Evolutionary conservation across 495 filamentous ascomycete species (phyloP).

Genomic region (Arthonia radiata): DNA sequence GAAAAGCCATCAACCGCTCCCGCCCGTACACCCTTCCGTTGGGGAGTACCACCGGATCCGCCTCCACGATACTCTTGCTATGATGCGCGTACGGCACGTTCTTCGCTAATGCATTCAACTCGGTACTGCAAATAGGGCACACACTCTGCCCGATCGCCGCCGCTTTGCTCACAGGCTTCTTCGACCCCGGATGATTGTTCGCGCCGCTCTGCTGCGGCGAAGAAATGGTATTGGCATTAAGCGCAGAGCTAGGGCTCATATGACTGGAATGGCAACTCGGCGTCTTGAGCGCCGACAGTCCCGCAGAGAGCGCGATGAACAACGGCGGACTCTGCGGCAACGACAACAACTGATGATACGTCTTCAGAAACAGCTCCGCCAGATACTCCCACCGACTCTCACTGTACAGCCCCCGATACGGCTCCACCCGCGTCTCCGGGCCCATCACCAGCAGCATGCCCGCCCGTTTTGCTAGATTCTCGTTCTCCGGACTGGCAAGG

Average conservation of each 20-base stretch:
- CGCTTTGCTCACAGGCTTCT: no score
- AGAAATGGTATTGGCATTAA: constrained; percentile 30
- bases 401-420: constrained; percentile 55
- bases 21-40: constrained; percentile 71
- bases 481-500: constrained; percentile 38
- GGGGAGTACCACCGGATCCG: constrained; percentile 62
- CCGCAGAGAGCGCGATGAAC: constrained; percentile 74
- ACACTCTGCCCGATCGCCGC: no score
- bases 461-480: constrained; percentile 37
- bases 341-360: constrained; percentile 69
- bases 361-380: constrained; percentile 58
- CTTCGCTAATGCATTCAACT: constrained; percentile 73
- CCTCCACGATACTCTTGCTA: constrained; percentile 73
- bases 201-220: no score
- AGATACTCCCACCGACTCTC: constrained; percentile 46
- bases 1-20: constrained; percentile 45
- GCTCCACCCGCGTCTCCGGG: constrained; percentile 32
- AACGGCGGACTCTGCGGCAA: constrained; percentile 65
- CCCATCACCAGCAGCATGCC: constrained; percentile 56
- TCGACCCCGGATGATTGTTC: no score
- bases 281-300: constrained; percentile 84
- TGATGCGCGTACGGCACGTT: constrained; percentile 86
- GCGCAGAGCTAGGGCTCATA: constrained; percentile 26
- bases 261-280: constrained; percentile 66
- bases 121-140: constrained; percentile 86